phyloP scores from a whole-genome alignment of 192 early-diverging fungal genomes.

The Entomortierella parvispora region DNA sequence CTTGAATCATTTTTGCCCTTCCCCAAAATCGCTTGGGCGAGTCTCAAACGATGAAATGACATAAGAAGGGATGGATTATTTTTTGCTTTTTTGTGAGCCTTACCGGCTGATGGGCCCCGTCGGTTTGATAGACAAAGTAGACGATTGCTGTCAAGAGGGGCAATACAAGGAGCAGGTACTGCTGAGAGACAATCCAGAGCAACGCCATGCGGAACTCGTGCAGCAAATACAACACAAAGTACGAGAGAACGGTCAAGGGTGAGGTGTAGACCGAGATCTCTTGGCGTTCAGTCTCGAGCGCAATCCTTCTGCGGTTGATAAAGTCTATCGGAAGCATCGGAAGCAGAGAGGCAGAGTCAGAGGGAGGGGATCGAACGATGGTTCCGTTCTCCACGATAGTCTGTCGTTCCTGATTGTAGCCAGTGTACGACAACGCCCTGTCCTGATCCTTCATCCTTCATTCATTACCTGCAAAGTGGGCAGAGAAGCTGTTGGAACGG shows the following conservation, averaged over 20 bases:
- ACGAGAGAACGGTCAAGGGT: constrained; percentile 57
- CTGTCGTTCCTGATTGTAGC: background rate
- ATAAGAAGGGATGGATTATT: background rate
- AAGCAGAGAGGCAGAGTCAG: background rate
- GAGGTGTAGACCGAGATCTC: constrained; percentile 60
- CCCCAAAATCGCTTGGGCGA: constrained; percentile 1
- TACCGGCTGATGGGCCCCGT: constrained; percentile 71
- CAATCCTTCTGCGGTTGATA: constrained; percentile 50
- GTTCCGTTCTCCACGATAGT: background rate
- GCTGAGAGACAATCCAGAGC: constrained; percentile 51
- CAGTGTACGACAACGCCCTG: too few species aligned
- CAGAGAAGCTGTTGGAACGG: constrained; percentile 46
- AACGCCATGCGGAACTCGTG: constrained; percentile 52
- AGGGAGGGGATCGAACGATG: background rate
- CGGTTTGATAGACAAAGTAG: constrained; percentile 58
- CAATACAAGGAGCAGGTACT: constrained; percentile 47
- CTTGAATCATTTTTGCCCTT: background rate
- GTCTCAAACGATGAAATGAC: constrained; percentile 2
- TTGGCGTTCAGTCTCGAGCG: constrained; percentile 51
- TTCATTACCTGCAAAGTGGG: constrained; percentile 42
- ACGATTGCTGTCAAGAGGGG: constrained; percentile 37
- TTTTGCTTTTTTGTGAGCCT: background rate
- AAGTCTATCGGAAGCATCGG: constrained; percentile 40
- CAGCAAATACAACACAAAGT: constrained; percentile 56
- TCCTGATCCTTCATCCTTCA: too few species aligned